Percentiles rank a stretch among this genome's conserved stretches.
Conservation (phyloP, 2,329 filamentous ascomycete species). For the Parasarocladium wereldwijsianum region DNA sequence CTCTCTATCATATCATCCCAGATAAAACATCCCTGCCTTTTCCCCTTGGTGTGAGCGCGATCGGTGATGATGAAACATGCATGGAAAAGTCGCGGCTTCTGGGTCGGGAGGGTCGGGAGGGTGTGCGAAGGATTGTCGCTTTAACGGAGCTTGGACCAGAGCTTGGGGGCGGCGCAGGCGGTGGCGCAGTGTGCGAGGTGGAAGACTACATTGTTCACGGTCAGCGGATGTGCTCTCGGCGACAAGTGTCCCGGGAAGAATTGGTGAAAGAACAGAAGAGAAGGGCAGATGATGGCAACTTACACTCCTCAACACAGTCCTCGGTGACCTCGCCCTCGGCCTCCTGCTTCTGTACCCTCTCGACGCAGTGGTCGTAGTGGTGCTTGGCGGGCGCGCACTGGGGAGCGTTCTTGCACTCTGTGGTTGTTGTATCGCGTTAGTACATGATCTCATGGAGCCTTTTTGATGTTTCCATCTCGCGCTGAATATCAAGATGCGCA, state of each 20-base stretch:
- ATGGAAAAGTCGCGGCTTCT: slow-evolving; percentile 1
- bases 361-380: slow-evolving; percentile 96
- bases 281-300: slow-evolving; percentile 29
- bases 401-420: slow-evolving; percentile 82
- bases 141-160: slow-evolving; percentile 89
- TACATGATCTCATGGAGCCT: background rate
- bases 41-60: background rate
- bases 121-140: too few relatives aligned
- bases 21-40: background rate
- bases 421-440: slow-evolving; percentile 6
- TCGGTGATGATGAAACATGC: background rate
- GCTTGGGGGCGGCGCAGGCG: slow-evolving; percentile 87
- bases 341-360: slow-evolving; percentile 59
- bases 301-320: slow-evolving; percentile 99
- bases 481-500: background rate
- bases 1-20: background rate
- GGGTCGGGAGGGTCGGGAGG: background rate
- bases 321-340: slow-evolving; percentile 63
- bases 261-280: background rate
- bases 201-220: slow-evolving; percentile 56
- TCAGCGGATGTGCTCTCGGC: background rate
- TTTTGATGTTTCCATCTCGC: background rate
- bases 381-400: slow-evolving; percentile 83
- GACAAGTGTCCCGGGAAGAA: background rate
- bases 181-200: slow-evolving; percentile 93